phyloP scores from a whole-genome alignment of 2,329 filamentous ascomycete genomes.

The Sporothrix protearum region DNA sequence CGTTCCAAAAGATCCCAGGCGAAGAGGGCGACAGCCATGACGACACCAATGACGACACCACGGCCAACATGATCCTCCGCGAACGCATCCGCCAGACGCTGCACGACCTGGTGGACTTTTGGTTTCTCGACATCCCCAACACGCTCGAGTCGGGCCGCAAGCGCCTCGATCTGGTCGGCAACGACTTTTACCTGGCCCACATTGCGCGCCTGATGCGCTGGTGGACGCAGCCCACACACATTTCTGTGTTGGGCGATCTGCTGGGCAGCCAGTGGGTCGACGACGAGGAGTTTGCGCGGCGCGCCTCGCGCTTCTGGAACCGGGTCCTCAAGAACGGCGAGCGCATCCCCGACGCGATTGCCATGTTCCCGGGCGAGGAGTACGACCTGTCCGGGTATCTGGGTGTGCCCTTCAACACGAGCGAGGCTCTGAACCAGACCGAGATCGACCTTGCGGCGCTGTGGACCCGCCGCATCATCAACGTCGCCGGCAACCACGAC shows the following conservation, averaged over 20 bases:
- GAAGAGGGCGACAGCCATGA: background rate
- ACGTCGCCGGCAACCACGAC: constrained; percentile 92
- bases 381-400: constrained; percentile 52
- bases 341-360: constrained; percentile 58
- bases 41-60: constrained; percentile 32
- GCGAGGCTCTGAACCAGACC: constrained; percentile 40
- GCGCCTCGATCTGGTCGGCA: constrained; percentile 81
- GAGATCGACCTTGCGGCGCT: constrained; percentile 35
- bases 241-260: constrained; percentile 84
- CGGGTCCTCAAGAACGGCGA: constrained; percentile 68
- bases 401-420: constrained; percentile 33
- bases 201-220: constrained; percentile 80
- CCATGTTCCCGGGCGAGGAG: constrained; percentile 46
- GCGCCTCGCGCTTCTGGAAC: constrained; percentile 74
- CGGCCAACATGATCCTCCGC: constrained; percentile 45
- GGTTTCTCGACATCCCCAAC: constrained; percentile 64
- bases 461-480: constrained; percentile 79
- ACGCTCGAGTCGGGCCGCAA: constrained; percentile 69
- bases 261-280: constrained; percentile 93
- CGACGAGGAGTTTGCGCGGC: constrained; percentile 73
- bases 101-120: constrained; percentile 60
- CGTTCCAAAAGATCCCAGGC: constrained; percentile 37
- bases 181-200: constrained; percentile 91
- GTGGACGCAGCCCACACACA: constrained; percentile 82
- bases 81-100: constrained; percentile 51